Conservation (phyloP, 2,329 filamentous ascomycete genomes). For the Monilinia fructicola region DNA sequence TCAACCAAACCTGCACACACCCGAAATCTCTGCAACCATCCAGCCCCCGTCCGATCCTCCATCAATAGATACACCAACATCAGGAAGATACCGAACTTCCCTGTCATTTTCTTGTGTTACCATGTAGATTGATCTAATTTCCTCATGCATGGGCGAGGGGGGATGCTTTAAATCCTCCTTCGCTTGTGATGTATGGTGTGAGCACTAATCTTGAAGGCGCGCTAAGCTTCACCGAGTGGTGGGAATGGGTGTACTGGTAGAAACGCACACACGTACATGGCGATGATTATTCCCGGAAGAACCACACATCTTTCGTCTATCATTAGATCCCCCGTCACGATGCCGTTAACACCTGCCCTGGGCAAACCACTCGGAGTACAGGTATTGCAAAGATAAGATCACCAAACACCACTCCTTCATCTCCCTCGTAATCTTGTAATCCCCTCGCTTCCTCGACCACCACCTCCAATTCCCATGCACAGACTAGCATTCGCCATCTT, state of each 20-base stretch:
- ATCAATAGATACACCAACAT: conserved; percentile 8
- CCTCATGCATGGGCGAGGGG: conserved; percentile 2
- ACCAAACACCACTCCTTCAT: not conserved
- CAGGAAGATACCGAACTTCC: conserved; percentile 23
- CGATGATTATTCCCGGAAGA: not conserved
- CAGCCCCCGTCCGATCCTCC: conserved; percentile 20
- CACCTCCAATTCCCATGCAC: not conserved
- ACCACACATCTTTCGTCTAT: not conserved
- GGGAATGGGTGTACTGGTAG: not conserved
- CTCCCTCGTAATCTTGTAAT: not conserved
- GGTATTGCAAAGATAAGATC: not conserved
- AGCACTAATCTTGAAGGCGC: not conserved
- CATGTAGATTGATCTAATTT: conserved; percentile 8
- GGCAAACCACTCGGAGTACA: not conserved
- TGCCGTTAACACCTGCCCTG: not conserved
- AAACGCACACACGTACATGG: not conserved
- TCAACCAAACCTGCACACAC: conserved; percentile 16
- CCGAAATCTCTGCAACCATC: conserved; percentile 11
- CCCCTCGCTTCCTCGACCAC: too few relatives aligned
- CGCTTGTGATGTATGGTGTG: not conserved
- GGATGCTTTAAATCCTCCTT: conserved; percentile 7
- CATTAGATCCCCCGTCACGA: not conserved
- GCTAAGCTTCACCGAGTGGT: conserved; percentile 12
- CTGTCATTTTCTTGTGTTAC: conserved; percentile 2
- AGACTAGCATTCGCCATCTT: not conserved